Evolutionary conservation across 2,329 filamentous ascomycete genomes (phyloP).

Genomic region (Alternaria conjuncta): DNA sequence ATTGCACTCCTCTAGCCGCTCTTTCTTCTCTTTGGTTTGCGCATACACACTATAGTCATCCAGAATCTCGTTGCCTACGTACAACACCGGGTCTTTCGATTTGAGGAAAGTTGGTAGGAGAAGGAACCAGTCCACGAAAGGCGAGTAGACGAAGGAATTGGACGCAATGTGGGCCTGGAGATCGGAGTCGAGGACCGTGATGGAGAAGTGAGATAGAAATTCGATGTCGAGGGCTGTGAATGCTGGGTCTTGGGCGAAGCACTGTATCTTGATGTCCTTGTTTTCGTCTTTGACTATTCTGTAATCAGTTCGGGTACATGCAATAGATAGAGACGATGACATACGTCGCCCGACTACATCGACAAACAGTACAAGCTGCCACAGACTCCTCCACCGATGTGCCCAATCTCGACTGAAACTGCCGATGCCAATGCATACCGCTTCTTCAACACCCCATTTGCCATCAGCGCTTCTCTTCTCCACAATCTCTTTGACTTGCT

Average conservation of each 20-base stretch:
- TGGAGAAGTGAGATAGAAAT: slow-evolving; percentile 33
- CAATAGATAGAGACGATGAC: not conserved
- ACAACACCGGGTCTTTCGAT: slow-evolving; percentile 38
- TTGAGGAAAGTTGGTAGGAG: slow-evolving; percentile 41
- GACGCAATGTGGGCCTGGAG: slow-evolving; percentile 31
- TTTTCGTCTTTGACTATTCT: not conserved
- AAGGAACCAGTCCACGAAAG: slow-evolving; percentile 47
- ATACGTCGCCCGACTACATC: slow-evolving; percentile 24
- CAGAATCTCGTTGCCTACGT: slow-evolving; percentile 47
- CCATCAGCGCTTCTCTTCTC: slow-evolving; percentile 11
- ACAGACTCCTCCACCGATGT: slow-evolving; percentile 41
- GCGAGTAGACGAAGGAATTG: slow-evolving; percentile 41
- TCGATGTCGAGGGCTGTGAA: slow-evolving; percentile 42
- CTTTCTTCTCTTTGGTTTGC: slow-evolving; percentile 30
- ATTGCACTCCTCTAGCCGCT: slow-evolving; percentile 37
- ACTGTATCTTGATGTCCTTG: slow-evolving; percentile 1
- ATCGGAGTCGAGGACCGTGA: slow-evolving; percentile 18
- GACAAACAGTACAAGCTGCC: slow-evolving; percentile 48
- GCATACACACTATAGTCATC: slow-evolving; percentile 37
- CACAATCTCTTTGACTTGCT: slow-evolving; percentile 23
- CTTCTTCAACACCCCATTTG: slow-evolving; percentile 19
- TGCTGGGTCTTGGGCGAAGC: slow-evolving; percentile 46
- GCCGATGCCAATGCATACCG: slow-evolving; percentile 47
- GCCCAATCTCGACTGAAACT: slow-evolving; percentile 47
- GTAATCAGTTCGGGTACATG: not conserved